Conservation (phyloP, 345 rosid genomes). For the Gossypium bickii region DNA sequence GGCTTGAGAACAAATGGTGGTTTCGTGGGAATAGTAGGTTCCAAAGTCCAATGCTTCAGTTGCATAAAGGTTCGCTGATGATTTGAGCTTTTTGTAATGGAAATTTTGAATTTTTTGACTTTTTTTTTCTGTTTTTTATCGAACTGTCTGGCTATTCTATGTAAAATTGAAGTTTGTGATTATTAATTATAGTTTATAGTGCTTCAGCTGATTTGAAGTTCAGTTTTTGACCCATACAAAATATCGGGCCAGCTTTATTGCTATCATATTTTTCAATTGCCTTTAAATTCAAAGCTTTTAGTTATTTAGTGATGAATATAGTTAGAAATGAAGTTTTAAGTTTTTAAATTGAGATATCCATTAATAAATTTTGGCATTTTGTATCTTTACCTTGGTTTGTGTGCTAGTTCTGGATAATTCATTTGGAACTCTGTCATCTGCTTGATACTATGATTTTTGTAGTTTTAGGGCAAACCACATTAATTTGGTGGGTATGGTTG, state of each 20-base stretch:
- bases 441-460: neutral
- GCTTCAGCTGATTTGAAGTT: neutral
- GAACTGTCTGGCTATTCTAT: too few relatives aligned
- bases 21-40: slow-evolving; percentile 60
- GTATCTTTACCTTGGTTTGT: neutral
- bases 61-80: slow-evolving; percentile 68
- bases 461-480: neutral
- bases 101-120: neutral
- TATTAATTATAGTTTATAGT: neutral
- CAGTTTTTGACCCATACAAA: neutral
- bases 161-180: neutral
- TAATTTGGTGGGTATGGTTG: neutral
- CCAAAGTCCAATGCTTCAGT: slow-evolving; percentile 83
- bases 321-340: neutral
- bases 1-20: slow-evolving; percentile 57
- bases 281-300: neutral
- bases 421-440: neutral
- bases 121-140: neutral
- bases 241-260: neutral
- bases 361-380: neutral
- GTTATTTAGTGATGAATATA: neutral
- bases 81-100: neutral
- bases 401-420: neutral
- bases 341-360: neutral
- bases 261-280: neutral